Base-by-base conservation (phyloP, 176 grass and related monocot species). In the Oryza australiensis region DNA sequence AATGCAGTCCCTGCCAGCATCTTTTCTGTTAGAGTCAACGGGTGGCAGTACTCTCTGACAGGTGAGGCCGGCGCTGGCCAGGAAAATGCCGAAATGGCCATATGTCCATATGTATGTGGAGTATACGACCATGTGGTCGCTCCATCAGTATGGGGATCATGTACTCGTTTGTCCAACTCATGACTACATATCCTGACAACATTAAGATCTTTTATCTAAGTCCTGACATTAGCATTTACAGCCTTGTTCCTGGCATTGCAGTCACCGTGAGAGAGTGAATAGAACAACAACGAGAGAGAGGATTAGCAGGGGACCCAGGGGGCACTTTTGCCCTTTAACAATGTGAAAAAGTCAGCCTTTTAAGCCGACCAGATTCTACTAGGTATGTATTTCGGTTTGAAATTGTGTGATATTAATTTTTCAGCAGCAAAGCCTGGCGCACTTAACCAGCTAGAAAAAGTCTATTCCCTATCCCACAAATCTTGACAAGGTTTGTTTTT, bases 201-300 rank as follows among this genome's bases (percentile, higher is more conserved):
- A 57, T 57, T 57, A 51, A 49, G 14, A 18, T 49, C 46, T 16
- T 49, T 49, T 38, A 72, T 72, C 42, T 73, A 73, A 49, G 43
- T 73, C 71, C 71, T 73, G 71, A 51, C 43, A 30, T 20, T 73
- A 46, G 71, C 71, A 73, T 43, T 29, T 10, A 32, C 42, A 49
- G 2, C 55, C 7, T 60, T 23, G 55, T 60, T 60, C 55, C 55
- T 10, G 55, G 8, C 18, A 60, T 23, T 60, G 55, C 55, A 55
- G 18, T 24, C 55, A 57, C 20, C 2, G 1, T 24, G 22, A 53
- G 18, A 53, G 18, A 27, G 43, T 43, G 42, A 43, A 43, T 12
- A 46, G 43, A 46, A 46, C 43, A 15, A 2, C 41, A 43, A 12
- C 9, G 41, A 43, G 41, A 43, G 41, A 43, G 41, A 43, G 41